These are phyloP conservation scores for Pythium oligandrum DNA, from an alignment of 352 stramenopile genomes.

Conservation along the genomic window DNA sequence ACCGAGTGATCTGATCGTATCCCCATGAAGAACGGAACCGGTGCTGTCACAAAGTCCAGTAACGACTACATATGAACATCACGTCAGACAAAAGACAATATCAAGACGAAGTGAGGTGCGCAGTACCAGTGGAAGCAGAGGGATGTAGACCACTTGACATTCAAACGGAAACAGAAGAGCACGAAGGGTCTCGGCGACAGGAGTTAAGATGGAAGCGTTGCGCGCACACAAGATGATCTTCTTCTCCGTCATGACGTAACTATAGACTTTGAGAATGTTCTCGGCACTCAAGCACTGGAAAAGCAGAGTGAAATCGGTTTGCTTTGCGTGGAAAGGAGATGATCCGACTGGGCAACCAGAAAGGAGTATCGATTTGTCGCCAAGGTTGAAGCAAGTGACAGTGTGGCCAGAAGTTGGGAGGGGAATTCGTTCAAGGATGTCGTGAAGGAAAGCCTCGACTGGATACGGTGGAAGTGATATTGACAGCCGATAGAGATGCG, in stretches of 20 bases:
- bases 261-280: slow-evolving; percentile 70
- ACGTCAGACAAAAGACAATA: background rate
- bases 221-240: slow-evolving; percentile 60
- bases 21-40: slow-evolving; percentile 79
- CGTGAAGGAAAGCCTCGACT: slow-evolving; percentile 49
- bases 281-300: slow-evolving; percentile 64
- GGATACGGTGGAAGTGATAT: slow-evolving; percentile 20
- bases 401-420: slow-evolving; percentile 24
- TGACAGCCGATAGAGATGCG: slow-evolving; percentile 45
- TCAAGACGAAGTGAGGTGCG: background rate
- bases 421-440: slow-evolving; percentile 43
- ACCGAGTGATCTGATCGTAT: slow-evolving; percentile 38
- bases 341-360: slow-evolving; percentile 18
- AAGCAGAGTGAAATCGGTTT: slow-evolving; percentile 68
- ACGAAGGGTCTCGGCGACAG: slow-evolving; percentile 55
- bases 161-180: slow-evolving; percentile 62
- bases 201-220: slow-evolving; percentile 55
- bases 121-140: slow-evolving; percentile 53
- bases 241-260: slow-evolving; percentile 59
- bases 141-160: slow-evolving; percentile 74
- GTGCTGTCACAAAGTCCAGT: slow-evolving; percentile 65
- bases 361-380: slow-evolving; percentile 30
- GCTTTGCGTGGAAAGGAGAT: slow-evolving; percentile 34
- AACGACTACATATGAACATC: slow-evolving; percentile 30
- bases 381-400: slow-evolving; percentile 37